A percentile compares a stretch with the other conserved stretches of the same genome.
phyloP scores from a whole-genome alignment of 768 basidiomycete genomes.

The Mycena crocata region DNA sequence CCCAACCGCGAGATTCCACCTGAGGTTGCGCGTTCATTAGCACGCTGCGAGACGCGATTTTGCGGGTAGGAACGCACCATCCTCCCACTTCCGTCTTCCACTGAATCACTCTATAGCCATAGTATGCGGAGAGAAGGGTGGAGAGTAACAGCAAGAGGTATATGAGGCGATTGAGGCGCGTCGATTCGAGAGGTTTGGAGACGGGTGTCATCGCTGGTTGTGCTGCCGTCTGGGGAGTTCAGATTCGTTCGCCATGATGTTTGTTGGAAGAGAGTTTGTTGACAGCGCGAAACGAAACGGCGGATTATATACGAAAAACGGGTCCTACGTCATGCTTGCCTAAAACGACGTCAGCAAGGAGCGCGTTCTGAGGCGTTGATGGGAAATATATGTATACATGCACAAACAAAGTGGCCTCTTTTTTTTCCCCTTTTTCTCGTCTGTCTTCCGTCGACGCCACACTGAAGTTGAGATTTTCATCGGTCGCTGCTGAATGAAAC shows the following conservation, averaged over 20 bases:
- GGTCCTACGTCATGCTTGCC: too few species aligned
- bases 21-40: neutral
- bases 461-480: too few species aligned
- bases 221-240: constrained; percentile 33
- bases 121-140: constrained; percentile 59
- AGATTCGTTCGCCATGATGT: neutral
- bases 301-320: too few species aligned
- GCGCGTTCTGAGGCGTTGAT: too few species aligned
- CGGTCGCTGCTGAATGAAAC: too few species aligned
- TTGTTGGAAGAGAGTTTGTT: neutral
- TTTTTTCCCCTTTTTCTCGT: too few species aligned
- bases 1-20: constrained; percentile 63
- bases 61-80: constrained; percentile 48
- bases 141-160: constrained; percentile 58
- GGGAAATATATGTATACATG: too few species aligned
- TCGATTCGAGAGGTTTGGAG: constrained; percentile 56
- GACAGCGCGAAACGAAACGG: too few species aligned
- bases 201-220: constrained; percentile 45
- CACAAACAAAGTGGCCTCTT: too few species aligned
- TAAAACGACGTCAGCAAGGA: too few species aligned
- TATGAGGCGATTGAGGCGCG: constrained; percentile 60
- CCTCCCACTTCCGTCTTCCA: constrained; percentile 66
- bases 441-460: too few species aligned
- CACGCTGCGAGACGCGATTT: neutral
- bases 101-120: constrained; percentile 60